A percentile compares a stretch with the other conserved stretches of the same genome.
phyloP scores from a whole-genome alignment of 495 filamentous ascomycete genomes.

The Friedmanniomyces endolithicus region DNA sequence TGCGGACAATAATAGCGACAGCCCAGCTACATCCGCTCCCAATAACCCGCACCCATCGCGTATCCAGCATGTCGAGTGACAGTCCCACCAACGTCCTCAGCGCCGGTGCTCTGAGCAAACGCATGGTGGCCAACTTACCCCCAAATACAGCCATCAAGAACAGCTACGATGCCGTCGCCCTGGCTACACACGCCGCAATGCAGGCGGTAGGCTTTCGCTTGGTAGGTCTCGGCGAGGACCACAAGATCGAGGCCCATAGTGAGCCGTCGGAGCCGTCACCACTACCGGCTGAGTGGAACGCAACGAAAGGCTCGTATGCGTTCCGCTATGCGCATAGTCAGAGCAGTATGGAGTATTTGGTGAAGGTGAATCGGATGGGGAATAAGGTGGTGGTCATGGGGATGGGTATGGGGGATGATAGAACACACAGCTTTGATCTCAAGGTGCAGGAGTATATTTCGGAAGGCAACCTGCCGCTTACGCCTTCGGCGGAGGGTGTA shows the following conservation, averaged over 20 bases:
- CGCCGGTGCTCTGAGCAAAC: constrained; percentile 23
- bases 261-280: constrained; percentile 35
- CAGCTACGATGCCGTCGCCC: constrained; percentile 71
- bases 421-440: constrained; percentile 65
- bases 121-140: constrained; percentile 48
- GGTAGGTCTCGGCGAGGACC: constrained; percentile 70
- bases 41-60: no score
- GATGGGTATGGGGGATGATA: constrained; percentile 65
- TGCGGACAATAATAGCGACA: no score
- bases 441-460: constrained; percentile 65
- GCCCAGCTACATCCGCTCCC: no score
- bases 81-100: constrained; percentile 25
- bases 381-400: constrained; percentile 72
- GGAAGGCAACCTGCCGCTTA: constrained; percentile 43
- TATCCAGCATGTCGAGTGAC: constrained; percentile 9
- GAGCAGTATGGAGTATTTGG: constrained; percentile 70
- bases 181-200: constrained; percentile 79
- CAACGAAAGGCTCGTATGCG: constrained; percentile 47
- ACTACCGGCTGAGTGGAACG: constrained; percentile 73
- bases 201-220: constrained; percentile 66
- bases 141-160: constrained; percentile 50
- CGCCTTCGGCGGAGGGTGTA: constrained; percentile 21
- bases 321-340: constrained; percentile 88
- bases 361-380: constrained; percentile 73
- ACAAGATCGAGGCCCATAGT: constrained; percentile 44